These are phyloP conservation scores for Cynanchum wilfordii DNA, from an alignment of 257 asterid species.

Conservation along the genomic window DNA sequence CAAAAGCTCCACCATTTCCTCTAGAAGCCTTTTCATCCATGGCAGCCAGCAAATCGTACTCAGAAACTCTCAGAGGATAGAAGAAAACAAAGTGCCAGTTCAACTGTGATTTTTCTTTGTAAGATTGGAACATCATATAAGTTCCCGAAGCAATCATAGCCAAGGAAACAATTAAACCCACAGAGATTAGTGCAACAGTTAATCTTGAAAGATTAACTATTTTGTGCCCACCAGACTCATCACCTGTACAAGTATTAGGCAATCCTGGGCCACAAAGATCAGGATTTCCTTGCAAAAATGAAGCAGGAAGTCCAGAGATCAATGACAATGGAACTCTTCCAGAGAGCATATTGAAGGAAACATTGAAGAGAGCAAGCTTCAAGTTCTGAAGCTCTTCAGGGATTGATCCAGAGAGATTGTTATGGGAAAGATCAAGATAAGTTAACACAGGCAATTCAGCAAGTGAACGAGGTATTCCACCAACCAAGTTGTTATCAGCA, in stretches of 20 bases:
- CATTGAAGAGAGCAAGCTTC: slow-evolving; percentile 80
- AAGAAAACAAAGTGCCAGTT: slow-evolving; percentile 74
- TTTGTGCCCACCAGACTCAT: slow-evolving; percentile 15
- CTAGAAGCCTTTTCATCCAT: slow-evolving; percentile 64
- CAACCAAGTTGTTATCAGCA: slow-evolving; percentile 54
- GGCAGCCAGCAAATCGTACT: slow-evolving; percentile 52
- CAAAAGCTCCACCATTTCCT: slow-evolving; percentile 51
- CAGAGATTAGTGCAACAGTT: slow-evolving; percentile 38
- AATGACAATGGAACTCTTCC: slow-evolving; percentile 60
- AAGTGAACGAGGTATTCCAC: slow-evolving; percentile 68
- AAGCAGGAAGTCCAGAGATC: slow-evolving; percentile 79
- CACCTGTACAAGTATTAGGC: slow-evolving; percentile 43
- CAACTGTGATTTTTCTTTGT: slow-evolving; percentile 25
- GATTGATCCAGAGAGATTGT: slow-evolving; percentile 64
- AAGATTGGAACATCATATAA: slow-evolving; percentile 30
- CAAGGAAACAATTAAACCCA: slow-evolving; percentile 39
- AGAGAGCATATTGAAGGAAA: slow-evolving; percentile 59
- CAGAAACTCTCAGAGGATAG: slow-evolving; percentile 75
- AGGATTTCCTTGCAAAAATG: slow-evolving; percentile 73
- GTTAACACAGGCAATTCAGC: slow-evolving; percentile 68
- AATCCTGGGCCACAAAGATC: slow-evolving; percentile 73
- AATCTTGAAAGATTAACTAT: slow-evolving; percentile 37
- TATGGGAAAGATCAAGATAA: slow-evolving; percentile 72
- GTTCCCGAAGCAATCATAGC: slow-evolving; percentile 42
- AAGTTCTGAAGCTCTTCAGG: slow-evolving; percentile 61